Conservation (phyloP, 1,284 basidiomycete genomes). For the Golubevia sp. region DNA sequence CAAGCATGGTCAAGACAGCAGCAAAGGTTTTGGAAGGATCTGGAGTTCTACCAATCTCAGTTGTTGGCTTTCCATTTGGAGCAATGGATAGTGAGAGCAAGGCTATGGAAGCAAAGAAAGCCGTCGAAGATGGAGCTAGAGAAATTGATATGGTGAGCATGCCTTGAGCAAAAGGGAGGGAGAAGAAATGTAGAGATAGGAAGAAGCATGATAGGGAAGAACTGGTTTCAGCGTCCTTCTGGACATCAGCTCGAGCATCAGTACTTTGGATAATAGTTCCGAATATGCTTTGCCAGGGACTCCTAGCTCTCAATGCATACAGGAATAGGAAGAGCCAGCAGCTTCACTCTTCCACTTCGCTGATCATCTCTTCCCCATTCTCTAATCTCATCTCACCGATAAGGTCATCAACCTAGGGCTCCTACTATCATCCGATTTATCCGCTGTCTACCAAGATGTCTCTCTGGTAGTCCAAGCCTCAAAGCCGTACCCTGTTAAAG, state of each 20-base stretch:
- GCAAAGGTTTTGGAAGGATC: conserved; percentile 19
- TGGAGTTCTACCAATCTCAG: conserved; percentile 5
- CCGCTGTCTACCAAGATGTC: conserved; percentile 32
- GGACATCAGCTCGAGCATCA: background rate
- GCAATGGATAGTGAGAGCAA: conserved; percentile 28
- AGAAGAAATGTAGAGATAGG: background rate
- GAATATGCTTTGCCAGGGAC: background rate
- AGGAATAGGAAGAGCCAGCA: background rate
- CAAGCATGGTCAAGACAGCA: conserved; percentile 29
- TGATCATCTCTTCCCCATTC: too few relatives aligned
- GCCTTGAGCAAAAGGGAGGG: background rate
- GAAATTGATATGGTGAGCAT: conserved; percentile 54
- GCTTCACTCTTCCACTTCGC: background rate
- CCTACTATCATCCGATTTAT: conserved; percentile 21
- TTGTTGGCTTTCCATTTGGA: conserved; percentile 23
- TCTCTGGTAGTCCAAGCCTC: conserved; percentile 27
- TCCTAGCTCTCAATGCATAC: conserved; percentile 3
- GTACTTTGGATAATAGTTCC: background rate
- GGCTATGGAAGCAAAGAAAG: conserved; percentile 28
- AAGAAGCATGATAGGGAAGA: background rate
- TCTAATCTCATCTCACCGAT: too few relatives aligned
- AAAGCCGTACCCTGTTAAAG: conserved; percentile 25
- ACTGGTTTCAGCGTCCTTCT: background rate
- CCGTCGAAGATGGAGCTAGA: conserved; percentile 26
- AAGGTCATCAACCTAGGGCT: conserved; percentile 50